These are phyloP conservation scores for Stentor roeselii DNA, from an alignment of 73 alveolate genomes.

Conservation along the genomic window DNA sequence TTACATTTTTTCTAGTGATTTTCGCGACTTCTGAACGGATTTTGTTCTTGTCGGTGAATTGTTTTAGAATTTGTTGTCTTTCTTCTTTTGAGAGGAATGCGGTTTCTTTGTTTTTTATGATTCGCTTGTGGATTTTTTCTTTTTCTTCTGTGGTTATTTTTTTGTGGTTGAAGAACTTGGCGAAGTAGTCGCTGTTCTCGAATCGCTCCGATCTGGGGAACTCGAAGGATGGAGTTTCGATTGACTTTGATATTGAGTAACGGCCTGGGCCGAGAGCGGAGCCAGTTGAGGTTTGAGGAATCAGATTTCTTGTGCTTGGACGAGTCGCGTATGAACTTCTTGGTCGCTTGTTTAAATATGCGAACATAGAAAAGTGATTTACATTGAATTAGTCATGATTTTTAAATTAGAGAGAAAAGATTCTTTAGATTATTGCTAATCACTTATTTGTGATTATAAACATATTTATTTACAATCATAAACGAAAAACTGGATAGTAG, in stretches of 20 bases:
- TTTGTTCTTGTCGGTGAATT: not conserved
- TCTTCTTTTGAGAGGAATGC: not conserved
- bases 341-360: slow-evolving; percentile 12
- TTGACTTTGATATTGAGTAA: not conserved
- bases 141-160: not conserved
- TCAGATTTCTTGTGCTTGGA: not conserved
- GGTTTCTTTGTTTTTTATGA: not conserved
- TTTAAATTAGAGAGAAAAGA: too few species aligned
- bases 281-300: not conserved
- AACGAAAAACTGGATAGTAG: too few species aligned
- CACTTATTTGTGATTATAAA: too few species aligned
- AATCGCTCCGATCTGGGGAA: not conserved
- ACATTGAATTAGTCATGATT: too few species aligned
- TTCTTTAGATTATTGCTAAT: too few species aligned
- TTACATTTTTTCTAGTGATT: not conserved
- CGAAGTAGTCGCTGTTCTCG: not conserved
- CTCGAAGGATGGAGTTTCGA: not conserved
- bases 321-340: slow-evolving; percentile 18
- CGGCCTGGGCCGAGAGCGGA: slow-evolving; percentile 10
- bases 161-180: not conserved
- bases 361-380: too few species aligned
- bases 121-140: not conserved
- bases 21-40: not conserved
- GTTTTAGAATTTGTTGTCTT: not conserved
- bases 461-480: too few species aligned